Percentiles rank a stretch among this genome's conserved stretches.
Evolutionary conservation across 78 protist genomes (phyloP).

Genomic region (Chrysochromulina parva): DNA sequence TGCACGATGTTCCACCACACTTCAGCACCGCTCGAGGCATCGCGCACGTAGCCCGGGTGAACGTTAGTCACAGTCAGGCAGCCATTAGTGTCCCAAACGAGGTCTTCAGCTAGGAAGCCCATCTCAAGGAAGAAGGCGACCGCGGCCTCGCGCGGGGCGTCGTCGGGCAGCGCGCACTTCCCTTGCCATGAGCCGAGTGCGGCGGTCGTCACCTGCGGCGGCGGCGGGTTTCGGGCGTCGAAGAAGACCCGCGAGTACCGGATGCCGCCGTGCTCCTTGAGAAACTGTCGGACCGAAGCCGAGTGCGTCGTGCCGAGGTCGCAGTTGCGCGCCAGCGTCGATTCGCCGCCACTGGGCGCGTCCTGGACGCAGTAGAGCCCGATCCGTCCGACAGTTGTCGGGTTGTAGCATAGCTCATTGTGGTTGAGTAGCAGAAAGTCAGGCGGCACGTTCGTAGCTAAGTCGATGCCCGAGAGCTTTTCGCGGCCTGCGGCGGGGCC

Average conservation of each 20-base stretch:
- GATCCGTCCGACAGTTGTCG: not conserved
- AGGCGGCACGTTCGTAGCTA: slow-evolving; percentile 28
- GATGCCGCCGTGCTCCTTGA: not conserved
- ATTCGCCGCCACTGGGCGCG: slow-evolving; percentile 1
- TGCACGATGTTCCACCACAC: slow-evolving; percentile 23
- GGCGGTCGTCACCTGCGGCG: not conserved
- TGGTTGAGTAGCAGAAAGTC: slow-evolving; percentile 16
- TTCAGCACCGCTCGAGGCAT: not conserved
- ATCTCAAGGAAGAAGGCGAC: not conserved
- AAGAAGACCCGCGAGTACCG: not conserved
- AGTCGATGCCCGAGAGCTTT: slow-evolving; percentile 13
- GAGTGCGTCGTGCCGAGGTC: not conserved
- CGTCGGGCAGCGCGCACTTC: slow-evolving; percentile 1
- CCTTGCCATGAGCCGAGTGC: slow-evolving; percentile 15
- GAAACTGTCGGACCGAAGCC: not conserved
- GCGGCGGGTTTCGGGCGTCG: not conserved
- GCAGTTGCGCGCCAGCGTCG: slow-evolving; percentile 8
- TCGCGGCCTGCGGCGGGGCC: not conserved
- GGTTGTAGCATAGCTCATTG: slow-evolving; percentile 29
- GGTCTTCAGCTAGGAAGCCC: not conserved
- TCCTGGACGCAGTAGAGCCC: slow-evolving; percentile 17
- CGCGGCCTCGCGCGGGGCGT: not conserved
- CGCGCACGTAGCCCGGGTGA: not conserved
- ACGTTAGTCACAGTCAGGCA: not conserved
- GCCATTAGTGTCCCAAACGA: not conserved